phyloP scores from a whole-genome alignment of 208 protist species.

The Trypanosoma theileri region DNA sequence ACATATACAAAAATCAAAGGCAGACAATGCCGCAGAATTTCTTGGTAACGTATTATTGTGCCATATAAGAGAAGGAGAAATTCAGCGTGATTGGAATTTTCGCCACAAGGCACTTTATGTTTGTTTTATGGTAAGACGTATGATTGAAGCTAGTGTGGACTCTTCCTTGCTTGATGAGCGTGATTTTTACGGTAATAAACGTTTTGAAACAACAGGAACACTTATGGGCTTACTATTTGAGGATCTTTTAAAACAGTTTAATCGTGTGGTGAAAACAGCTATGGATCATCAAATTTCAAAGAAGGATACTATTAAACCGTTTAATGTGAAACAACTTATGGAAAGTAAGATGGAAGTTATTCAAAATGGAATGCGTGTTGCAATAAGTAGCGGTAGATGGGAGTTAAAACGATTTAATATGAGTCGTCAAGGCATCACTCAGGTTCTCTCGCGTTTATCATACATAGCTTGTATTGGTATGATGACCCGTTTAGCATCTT shows the following conservation, averaged over 20 bases:
- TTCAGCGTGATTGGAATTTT: slow-evolving; percentile 96
- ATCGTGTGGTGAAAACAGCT: slow-evolving; percentile 93
- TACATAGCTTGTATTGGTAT: slow-evolving; percentile 99
- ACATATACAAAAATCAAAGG: slow-evolving; percentile 78
- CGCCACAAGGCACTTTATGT: slow-evolving; percentile 97
- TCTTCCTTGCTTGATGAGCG: slow-evolving; percentile 94
- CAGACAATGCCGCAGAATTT: slow-evolving; percentile 94
- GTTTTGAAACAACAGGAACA: slow-evolving; percentile 97
- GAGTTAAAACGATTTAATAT: slow-evolving; percentile 98
- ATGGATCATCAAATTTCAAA: slow-evolving; percentile 91
- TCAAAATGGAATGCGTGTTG: slow-evolving; percentile 95
- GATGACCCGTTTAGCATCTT: slow-evolving; percentile 99
- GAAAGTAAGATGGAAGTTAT: slow-evolving; percentile 95
- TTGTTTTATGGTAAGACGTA: slow-evolving; percentile 96
- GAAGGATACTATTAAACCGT: slow-evolving; percentile 81
- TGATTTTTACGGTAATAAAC: slow-evolving; percentile 99
- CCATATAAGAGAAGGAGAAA: slow-evolving; percentile 92
- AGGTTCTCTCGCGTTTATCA: slow-evolving; percentile 98
- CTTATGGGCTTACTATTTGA: slow-evolving; percentile 99
- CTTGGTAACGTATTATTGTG: slow-evolving; percentile 93
- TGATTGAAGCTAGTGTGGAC: slow-evolving; percentile 94
- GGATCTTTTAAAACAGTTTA: slow-evolving; percentile 98
- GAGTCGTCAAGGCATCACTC: slow-evolving; percentile 94
- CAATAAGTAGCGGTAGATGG: slow-evolving; percentile 97
- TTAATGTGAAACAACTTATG: slow-evolving; percentile 93